A percentile compares a stretch with the other conserved stretches of the same genome.
These are phyloP conservation scores for Dendrobium huoshanense DNA, from an alignment of 106 monocot species.

Conservation along the genomic window DNA sequence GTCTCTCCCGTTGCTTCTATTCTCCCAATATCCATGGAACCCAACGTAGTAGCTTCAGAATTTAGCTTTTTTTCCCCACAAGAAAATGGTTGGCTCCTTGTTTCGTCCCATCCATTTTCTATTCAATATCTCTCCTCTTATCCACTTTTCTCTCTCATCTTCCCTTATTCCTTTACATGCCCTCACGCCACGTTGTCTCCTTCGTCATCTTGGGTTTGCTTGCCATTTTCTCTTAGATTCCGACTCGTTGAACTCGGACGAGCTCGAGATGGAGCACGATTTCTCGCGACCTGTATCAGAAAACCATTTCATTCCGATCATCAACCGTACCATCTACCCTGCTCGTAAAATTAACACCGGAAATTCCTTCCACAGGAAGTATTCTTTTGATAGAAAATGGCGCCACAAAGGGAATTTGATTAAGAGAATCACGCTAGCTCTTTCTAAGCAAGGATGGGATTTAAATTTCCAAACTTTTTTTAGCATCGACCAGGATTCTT, in stretches of 20 bases:
- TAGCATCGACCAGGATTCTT: constrained; percentile 11
- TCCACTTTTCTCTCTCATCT: neutral
- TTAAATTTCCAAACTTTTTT: neutral
- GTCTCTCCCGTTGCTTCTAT: neutral
- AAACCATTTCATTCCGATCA: neutral
- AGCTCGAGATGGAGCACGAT: neutral
- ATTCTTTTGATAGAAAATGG: constrained; percentile 4
- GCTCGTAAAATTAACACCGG: neutral
- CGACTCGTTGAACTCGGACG: neutral
- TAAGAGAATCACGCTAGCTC: constrained; percentile 2
- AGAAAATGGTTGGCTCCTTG: neutral
- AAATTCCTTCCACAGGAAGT: neutral
- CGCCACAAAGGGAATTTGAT: neutral
- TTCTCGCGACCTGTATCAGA: neutral
- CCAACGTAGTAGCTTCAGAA: neutral
- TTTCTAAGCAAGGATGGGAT: constrained; percentile 11
- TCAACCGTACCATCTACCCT: neutral
- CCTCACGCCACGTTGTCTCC: constrained; percentile 6
- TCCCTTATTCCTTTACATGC: neutral
- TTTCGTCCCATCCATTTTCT: neutral
- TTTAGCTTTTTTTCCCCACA: neutral
- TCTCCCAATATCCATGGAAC: neutral
- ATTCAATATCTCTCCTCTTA: neutral
- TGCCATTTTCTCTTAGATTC: constrained; percentile 2
- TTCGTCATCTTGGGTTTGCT: constrained; percentile 9